phyloP scores from a whole-genome alignment of 768 basidiomycete species.

The Phaeotremella fagi region DNA sequence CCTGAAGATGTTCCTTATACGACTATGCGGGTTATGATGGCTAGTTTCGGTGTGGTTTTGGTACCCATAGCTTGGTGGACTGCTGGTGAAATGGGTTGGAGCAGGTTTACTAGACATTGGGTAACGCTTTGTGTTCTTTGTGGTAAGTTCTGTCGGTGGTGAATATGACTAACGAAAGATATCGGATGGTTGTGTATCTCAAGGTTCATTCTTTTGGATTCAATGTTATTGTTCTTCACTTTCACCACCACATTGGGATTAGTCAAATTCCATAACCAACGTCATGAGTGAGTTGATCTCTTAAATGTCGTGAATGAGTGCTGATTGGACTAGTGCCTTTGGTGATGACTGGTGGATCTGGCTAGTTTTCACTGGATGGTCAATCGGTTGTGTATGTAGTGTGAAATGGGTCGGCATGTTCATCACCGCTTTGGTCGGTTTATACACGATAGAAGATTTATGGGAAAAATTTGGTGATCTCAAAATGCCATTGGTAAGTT shows the following conservation, averaged over 20 bases:
- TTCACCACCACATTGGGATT: slow-evolving; percentile 93
- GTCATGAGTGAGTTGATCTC: slow-evolving; percentile 80
- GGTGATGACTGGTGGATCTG: slow-evolving; percentile 97
- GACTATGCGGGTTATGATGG: slow-evolving; percentile 91
- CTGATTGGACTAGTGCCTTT: slow-evolving; percentile 63
- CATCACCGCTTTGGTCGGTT: slow-evolving; percentile 85
- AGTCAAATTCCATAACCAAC: slow-evolving; percentile 95
- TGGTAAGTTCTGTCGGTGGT: slow-evolving; percentile 55
- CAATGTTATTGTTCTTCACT: slow-evolving; percentile 98
- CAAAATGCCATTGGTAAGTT: slow-evolving; percentile 76
- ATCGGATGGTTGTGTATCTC: slow-evolving; percentile 96
- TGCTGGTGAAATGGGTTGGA: slow-evolving; percentile 88
- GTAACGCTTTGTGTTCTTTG: slow-evolving; percentile 89
- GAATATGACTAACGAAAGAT: slow-evolving; percentile 55
- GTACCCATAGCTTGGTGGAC: slow-evolving; percentile 98
- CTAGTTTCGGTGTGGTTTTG: slow-evolving; percentile 88
- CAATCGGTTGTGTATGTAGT: slow-evolving; percentile 92
- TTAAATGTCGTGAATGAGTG: too few species aligned
- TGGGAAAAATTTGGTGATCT: slow-evolving; percentile 98
- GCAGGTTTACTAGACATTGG: slow-evolving; percentile 78
- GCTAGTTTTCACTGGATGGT: slow-evolving; percentile 85
- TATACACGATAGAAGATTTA: slow-evolving; percentile 95
- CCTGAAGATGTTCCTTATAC: slow-evolving; percentile 81
- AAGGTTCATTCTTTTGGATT: slow-evolving; percentile 93
- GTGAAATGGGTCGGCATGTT: slow-evolving; percentile 97